Evolutionary conservation across 2,329 filamentous ascomycete species (phyloP).

Genomic region (Fusarium verticillioides): DNA sequence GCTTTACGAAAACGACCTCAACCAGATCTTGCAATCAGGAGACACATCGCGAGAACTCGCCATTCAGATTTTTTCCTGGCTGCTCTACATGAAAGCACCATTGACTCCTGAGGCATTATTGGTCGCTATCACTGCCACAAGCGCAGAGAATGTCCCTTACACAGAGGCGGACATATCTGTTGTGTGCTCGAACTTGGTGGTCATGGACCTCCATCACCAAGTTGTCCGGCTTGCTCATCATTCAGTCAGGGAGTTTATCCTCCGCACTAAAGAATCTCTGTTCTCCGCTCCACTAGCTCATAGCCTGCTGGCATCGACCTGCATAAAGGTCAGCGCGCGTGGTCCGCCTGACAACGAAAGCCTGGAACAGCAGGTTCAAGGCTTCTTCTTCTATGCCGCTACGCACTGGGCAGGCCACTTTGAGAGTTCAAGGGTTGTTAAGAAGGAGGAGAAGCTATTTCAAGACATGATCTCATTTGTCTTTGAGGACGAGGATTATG

Average conservation of each 20-base stretch:
- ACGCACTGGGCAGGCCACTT: not conserved
- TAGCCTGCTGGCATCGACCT: not conserved
- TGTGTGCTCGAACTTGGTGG: not conserved
- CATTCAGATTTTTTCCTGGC: not conserved
- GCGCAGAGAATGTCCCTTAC: too few species aligned
- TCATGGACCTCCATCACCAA: not conserved
- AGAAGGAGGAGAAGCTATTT: not conserved
- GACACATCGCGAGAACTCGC: not conserved
- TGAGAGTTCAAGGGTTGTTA: not conserved
- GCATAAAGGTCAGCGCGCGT: not conserved
- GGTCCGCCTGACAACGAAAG: not conserved
- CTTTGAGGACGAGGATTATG: not conserved
- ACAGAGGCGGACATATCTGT: not conserved
- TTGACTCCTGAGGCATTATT: not conserved
- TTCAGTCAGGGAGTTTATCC: not conserved
- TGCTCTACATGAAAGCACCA: not conserved
- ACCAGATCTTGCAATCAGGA: not conserved
- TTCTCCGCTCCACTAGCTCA: not conserved
- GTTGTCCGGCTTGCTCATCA: not conserved
- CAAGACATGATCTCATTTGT: not conserved
- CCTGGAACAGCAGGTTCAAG: not conserved
- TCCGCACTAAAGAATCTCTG: not conserved
- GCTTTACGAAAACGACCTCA: not conserved
- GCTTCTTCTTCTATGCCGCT: not conserved
- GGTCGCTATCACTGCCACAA: not conserved